Conservation (phyloP, 768 basidiomycete genomes). For the Tricholoma terreum region DNA sequence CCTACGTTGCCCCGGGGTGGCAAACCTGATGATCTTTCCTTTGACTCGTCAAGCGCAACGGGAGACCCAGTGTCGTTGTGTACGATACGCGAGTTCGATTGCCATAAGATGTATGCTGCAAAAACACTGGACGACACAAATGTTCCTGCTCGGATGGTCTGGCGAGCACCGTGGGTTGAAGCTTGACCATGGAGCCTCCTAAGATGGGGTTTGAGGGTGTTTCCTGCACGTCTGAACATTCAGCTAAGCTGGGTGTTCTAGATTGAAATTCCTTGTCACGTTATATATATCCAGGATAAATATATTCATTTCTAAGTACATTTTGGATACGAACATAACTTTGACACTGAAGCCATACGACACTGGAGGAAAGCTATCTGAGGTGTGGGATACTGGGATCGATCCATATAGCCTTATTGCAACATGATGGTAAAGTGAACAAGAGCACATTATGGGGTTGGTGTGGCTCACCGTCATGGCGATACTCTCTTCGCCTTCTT, state of each 20-base stretch:
- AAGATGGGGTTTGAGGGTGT: slow-evolving; percentile 18
- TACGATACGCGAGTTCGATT: slow-evolving; percentile 28
- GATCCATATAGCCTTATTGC: slow-evolving; percentile 42
- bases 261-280: no score
- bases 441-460: background rate
- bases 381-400: slow-evolving; percentile 26
- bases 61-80: slow-evolving; percentile 26
- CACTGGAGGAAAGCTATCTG: background rate
- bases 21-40: slow-evolving; percentile 5
- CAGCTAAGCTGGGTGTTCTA: background rate
- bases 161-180: slow-evolving; percentile 15
- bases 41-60: slow-evolving; percentile 9
- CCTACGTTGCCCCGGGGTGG: slow-evolving; percentile 12
- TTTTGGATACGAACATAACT: background rate
- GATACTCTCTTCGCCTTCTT: slow-evolving; percentile 54
- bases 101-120: slow-evolving; percentile 39
- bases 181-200: slow-evolving; percentile 24
- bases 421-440: background rate
- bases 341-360: background rate
- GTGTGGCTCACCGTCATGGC: slow-evolving; percentile 45
- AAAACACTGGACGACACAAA: slow-evolving; percentile 29
- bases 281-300: no score
- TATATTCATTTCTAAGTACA: no score
- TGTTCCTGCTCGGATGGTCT: slow-evolving; percentile 12
- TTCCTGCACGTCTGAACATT: slow-evolving; percentile 31